These are phyloP conservation scores for Entomophthora muscae DNA, from an alignment of 371 early-diverging fungal genomes.

Conservation along the genomic window DNA sequence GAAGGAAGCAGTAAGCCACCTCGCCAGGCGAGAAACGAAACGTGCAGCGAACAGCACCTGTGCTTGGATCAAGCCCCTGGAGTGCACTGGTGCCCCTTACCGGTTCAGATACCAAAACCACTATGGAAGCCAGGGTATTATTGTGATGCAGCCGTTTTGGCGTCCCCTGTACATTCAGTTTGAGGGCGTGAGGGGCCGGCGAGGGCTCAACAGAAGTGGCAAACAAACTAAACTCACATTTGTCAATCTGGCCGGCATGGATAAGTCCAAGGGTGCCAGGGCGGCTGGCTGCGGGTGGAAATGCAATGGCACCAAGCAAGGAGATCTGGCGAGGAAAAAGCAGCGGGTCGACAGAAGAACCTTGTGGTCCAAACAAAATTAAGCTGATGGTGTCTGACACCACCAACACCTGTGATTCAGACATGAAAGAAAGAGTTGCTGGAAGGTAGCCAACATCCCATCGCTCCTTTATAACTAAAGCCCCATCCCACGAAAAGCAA, in stretches of 20 bases:
- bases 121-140: neutral
- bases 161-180: neutral
- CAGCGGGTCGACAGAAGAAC: neutral
- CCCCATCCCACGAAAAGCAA: neutral
- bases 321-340: neutral
- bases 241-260: neutral
- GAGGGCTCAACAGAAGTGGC: neutral
- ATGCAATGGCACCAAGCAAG: neutral
- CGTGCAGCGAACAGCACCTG: neutral
- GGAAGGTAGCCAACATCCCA: neutral
- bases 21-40: neutral
- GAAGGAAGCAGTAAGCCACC: neutral
- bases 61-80: neutral
- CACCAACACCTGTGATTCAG: neutral
- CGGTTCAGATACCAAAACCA: neutral
- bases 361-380: neutral
- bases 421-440: neutral
- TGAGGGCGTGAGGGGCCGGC: neutral
- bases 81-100: neutral
- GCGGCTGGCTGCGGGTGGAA: neutral
- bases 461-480: neutral
- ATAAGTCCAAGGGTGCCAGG: neutral
- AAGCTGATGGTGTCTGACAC: neutral
- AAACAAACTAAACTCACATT: neutral
- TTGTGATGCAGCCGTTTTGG: neutral